Evolutionary conservation across 202 grass and related monocot species (phyloP), one percentile per base, ranked within the genome.

Genomic region (Elaeis oleifera): DNA sequence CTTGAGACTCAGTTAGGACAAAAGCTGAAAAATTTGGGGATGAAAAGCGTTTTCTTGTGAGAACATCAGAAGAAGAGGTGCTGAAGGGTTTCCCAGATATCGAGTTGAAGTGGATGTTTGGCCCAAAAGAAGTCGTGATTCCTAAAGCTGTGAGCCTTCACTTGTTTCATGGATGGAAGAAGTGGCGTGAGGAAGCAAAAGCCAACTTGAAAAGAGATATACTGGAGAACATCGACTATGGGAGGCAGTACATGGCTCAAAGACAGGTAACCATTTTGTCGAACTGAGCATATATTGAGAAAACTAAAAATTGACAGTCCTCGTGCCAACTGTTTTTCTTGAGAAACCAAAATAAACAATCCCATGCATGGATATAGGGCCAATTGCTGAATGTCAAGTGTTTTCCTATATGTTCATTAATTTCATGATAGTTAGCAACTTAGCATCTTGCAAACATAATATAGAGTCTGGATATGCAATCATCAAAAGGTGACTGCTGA

Each of bases 31-130:
- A 59, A 13, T 76, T 60, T 54, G 74, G 74, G 18, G 74, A 76
- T 53, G 74, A 76, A 53, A 68, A 60, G 22, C 56, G 48, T 53
- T 76, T 54, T 36, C 49, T 76, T 67, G 64, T 61, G 22, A 69
- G 53, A 49, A 76, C 56, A 32, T 60, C 64, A 44, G 74, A 76
- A 15, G 56, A 67, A 53, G 74, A 76, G 26, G 64, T 76, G 24
- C 19, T 76, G 0, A 76, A 76, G 28, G 74, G 74, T 53, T 76
- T 76, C 48, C 74, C 74, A 25, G 74, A 76, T 24, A 19, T 61
- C 14, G 74, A 76, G 59, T 24, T 61, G 32, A 76, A 68, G 31
- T 76, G 74, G 74, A 69, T 59, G 64, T 76, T 76, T 61, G 74
- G 74, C 16, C 36, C 61, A 16, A 76, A 58, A 54, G 74, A 76